phyloP scores from a whole-genome alignment of 2,329 filamentous ascomycete species.

The Alternaria sp. region DNA sequence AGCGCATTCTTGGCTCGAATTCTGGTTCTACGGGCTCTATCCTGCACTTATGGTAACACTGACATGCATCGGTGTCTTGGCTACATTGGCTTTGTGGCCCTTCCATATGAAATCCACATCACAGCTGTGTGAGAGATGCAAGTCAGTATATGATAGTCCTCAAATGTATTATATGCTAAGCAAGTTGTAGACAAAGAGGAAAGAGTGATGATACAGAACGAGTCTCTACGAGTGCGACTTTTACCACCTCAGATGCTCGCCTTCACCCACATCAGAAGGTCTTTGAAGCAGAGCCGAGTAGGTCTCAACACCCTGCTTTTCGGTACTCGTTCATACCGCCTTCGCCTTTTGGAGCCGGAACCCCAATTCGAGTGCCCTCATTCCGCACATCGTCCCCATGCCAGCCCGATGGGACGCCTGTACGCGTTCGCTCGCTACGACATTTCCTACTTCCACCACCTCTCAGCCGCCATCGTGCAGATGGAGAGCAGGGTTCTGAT shows the following conservation, averaged over 20 bases:
- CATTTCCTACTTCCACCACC: neutral
- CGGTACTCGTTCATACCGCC: conserved; percentile 3
- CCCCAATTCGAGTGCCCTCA: neutral
- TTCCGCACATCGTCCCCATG: neutral
- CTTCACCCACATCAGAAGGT: neutral
- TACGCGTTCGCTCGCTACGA: neutral
- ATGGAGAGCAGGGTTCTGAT: neutral
- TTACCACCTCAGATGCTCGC: neutral
- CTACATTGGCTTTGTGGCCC: neutral
- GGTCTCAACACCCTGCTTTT: neutral
- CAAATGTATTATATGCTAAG: accelerated
- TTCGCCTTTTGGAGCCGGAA: conserved; percentile 1
- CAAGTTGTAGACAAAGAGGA: neutral
- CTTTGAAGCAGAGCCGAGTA: neutral
- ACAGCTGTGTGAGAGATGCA: neutral
- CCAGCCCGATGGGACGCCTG: neutral
- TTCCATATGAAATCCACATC: neutral
- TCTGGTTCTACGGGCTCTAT: conserved; percentile 5
- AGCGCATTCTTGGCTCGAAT: conserved; percentile 1
- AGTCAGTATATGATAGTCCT: neutral
- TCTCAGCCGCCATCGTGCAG: neutral
- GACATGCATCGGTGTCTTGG: neutral
- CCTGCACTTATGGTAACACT: neutral
- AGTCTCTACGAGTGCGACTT: neutral
- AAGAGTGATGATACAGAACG: neutral